These are phyloP conservation scores for Anthracocystis walkeri DNA, from an alignment of 1,284 basidiomycete species.

Conservation along the genomic window DNA sequence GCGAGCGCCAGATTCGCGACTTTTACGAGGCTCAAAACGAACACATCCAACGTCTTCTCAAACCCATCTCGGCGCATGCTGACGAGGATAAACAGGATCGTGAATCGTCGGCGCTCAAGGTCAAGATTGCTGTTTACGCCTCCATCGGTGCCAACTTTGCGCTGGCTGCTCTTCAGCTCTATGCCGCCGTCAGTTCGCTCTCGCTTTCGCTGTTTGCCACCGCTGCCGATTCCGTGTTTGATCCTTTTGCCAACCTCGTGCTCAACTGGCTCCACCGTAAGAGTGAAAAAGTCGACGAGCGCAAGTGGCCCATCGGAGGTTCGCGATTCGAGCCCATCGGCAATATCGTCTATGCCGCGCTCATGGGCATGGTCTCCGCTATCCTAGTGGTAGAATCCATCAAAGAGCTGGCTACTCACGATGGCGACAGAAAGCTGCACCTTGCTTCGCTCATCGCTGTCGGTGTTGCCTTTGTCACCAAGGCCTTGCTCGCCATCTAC, in stretches of 20 bases:
- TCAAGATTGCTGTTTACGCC: conserved; percentile 85
- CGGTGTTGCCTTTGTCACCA: conserved; percentile 83
- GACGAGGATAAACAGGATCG: conserved; percentile 78
- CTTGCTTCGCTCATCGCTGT: conserved; percentile 86
- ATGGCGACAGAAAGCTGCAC: conserved; percentile 78
- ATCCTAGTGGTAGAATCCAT: conserved; percentile 87
- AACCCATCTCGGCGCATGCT: conserved; percentile 87
- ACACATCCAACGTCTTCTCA: conserved; percentile 85
- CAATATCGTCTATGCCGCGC: conserved; percentile 76
- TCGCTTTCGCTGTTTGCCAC: conserved; percentile 91
- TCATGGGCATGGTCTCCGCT: conserved; percentile 86
- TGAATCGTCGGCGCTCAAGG: conserved; percentile 73
- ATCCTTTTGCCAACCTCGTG: conserved; percentile 87
- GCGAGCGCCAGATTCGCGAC: conserved; percentile 73
- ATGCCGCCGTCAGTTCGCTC: conserved; percentile 84
- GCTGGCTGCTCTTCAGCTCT: conserved; percentile 72
- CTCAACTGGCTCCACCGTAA: conserved; percentile 85
- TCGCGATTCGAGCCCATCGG: conserved; percentile 81
- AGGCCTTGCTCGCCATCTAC: conserved; percentile 86
- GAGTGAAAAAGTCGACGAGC: conserved; percentile 78
- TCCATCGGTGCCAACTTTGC: conserved; percentile 80
- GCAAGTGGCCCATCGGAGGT: conserved; percentile 92
- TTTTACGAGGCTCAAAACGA: conserved; percentile 88
- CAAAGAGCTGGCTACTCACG: conserved; percentile 77
- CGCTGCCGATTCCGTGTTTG: conserved; percentile 88